These are phyloP conservation scores for Scenedesmus sp. DNA, from an alignment of 163 green algal species.

Conservation along the genomic window DNA sequence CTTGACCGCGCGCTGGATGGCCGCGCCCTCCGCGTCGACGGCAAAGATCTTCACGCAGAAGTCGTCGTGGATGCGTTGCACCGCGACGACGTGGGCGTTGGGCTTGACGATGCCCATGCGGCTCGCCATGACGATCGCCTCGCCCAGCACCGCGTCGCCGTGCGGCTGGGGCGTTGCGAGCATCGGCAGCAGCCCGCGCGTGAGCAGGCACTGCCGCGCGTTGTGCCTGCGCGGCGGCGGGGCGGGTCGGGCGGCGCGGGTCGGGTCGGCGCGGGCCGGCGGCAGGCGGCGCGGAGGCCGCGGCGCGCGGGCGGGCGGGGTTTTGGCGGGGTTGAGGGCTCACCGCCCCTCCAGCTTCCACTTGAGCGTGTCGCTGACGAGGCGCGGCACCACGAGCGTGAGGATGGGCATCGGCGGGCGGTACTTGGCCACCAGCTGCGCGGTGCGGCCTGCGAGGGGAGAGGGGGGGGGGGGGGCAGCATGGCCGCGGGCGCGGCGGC, in stretches of 20 bases:
- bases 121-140: constrained; percentile 28
- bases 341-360: constrained; percentile 65
- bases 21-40: constrained; percentile 20
- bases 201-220: constrained; percentile 84
- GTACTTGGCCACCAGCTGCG: constrained; percentile 93
- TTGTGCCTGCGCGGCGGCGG: constrained; percentile 43
- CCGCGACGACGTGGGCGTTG: constrained; percentile 79
- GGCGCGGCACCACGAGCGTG: constrained; percentile 85
- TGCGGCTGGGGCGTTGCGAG: constrained; percentile 79
- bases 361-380: constrained; percentile 65
- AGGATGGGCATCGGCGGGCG: constrained; percentile 90
- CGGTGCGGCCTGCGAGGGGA: constrained; percentile 59
- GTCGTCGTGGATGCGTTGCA: constrained; percentile 69
- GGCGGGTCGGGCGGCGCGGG: background rate
- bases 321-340: background rate
- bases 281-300: too few relatives aligned
- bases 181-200: constrained; percentile 82
- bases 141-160: constrained; percentile 51
- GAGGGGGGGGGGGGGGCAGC: too few relatives aligned
- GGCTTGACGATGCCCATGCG: constrained; percentile 68
- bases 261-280: background rate
- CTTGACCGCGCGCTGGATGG: constrained; percentile 34
- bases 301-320: background rate
- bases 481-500: too few relatives aligned
- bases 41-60: constrained; percentile 61